Conservation (phyloP, 2,329 filamentous ascomycete species). For the Didymella exigua region DNA sequence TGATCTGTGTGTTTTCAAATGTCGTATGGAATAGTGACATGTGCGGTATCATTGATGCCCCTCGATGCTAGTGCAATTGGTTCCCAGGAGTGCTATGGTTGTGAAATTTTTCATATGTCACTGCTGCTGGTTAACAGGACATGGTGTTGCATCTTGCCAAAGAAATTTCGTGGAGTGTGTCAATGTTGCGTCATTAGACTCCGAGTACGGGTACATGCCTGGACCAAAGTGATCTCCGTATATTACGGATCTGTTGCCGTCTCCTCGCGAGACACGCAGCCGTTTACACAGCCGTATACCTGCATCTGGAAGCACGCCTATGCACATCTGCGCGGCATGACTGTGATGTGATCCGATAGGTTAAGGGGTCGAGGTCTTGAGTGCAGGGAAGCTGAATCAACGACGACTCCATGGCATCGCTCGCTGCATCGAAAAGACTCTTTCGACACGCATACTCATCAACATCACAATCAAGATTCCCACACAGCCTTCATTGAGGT, state of each 20-base stretch:
- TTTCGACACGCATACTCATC: not conserved
- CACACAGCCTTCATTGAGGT: not conserved
- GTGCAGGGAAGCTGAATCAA: conserved; percentile 7
- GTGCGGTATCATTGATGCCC: not conserved
- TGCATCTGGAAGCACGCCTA: conserved; percentile 25
- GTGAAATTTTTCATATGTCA: not conserved
- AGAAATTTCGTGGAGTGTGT: conserved; percentile 19
- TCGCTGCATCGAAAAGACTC: not conserved
- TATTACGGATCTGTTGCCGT: conserved; percentile 40
- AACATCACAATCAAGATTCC: not conserved
- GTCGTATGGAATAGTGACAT: not conserved
- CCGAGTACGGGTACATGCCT: conserved; percentile 27
- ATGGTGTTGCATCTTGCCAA: conserved; percentile 14
- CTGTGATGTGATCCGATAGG: conserved; percentile 23
- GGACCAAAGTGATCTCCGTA: conserved; percentile 31
- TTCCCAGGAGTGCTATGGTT: not conserved
- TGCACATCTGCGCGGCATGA: conserved; percentile 26
- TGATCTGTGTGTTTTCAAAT: not conserved
- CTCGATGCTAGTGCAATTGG: not conserved
- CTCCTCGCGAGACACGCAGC: conserved; percentile 40
- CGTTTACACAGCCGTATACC: conserved; percentile 25
- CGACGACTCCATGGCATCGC: conserved; percentile 6
- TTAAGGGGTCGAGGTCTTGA: not conserved
- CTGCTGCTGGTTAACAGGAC: not conserved
- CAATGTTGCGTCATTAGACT: conserved; percentile 37